Evolutionary conservation across 2,329 filamentous ascomycete species (phyloP), one percentile per base, ranked within the genome.

Genomic region (Pseudocercospora fuligena): DNA sequence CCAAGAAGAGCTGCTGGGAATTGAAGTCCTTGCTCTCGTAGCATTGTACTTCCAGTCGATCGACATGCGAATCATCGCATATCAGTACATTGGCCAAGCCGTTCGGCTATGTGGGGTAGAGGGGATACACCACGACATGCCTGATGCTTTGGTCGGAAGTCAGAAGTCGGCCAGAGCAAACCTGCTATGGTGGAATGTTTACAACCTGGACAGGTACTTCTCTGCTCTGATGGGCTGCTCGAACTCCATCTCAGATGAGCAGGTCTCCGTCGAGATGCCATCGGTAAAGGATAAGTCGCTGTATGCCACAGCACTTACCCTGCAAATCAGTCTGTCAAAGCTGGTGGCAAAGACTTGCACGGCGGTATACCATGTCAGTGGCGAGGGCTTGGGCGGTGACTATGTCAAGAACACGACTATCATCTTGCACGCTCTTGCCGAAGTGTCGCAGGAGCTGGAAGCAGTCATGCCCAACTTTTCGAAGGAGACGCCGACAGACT

Each of bases 171-270:
- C 58, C 21, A 74, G 85, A 60, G 83, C 81, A 60, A 82, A 83
- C 0, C 81, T 80, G 36, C 78, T 84, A 9, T 87, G 84, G 84
- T 87, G 84, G 84, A 86, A 85, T 0, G 78, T 85, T 0, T 86
- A 85, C 47, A 78, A 86, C 1, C 73, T 87, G 0, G 85, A 87
- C 61, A 79, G 84, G 2, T 81, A 86, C 68, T 85, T 86, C 80
- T 84, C 83, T 0, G 84, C 83, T 0, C 68, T 86, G 2, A 85
- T 86, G 81, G 85, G 85, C 0, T 67, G 85, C 0, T 85, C 85
- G 0, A 80, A 82, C 54, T 81, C 82, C 0, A 78, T 87, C 1
- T 77, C 78, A 21, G 84, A 86, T 46, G 81, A 85, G n/a, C 82
- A 87, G 49, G 80, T 88, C 0, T 78, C 82, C 7, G 81, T 82